These are phyloP conservation scores for Geopyxis carbonaria DNA, from an alignment of 495 filamentous ascomycete genomes.

Conservation along the genomic window DNA sequence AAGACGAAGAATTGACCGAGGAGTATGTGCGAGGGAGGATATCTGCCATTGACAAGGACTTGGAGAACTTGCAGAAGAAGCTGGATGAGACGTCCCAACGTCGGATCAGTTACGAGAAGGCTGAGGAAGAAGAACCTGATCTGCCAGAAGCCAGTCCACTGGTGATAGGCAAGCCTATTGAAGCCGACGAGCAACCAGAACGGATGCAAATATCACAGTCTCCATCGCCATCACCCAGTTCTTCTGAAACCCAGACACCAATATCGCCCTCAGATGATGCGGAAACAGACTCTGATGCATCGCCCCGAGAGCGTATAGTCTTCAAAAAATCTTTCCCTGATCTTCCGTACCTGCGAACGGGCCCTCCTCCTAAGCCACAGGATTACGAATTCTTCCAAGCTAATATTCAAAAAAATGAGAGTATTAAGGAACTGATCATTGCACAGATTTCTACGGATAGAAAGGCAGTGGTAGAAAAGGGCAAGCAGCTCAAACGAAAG, in stretches of 20 bases:
- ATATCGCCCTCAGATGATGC: constrained; percentile 5
- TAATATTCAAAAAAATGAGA: constrained; percentile 16
- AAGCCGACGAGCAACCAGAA: no score
- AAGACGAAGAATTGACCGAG: constrained; percentile 19
- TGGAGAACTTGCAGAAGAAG: constrained; percentile 10
- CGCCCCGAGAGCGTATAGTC: constrained; percentile 2
- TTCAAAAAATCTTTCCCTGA: constrained; percentile 6
- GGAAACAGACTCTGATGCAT: constrained; percentile 17
- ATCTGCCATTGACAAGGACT: constrained; percentile 18
- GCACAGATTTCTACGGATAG: constrained; percentile 20
- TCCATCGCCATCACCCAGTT: constrained; percentile 15
- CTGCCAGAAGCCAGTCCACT: no score
- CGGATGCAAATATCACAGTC: no score
- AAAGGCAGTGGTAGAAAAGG: constrained; percentile 17
- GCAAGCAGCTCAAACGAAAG: constrained; percentile 17
- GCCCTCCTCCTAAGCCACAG: constrained; percentile 16
- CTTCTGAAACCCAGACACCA: constrained; percentile 11
- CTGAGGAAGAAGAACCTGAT: constrained; percentile 10
- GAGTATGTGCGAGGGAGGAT: constrained; percentile 21
- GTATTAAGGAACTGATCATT: constrained; percentile 16
- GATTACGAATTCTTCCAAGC: constrained; percentile 18
- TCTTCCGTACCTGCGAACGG: constrained; percentile 19
- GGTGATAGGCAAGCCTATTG: no score
- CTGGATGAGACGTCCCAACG: constrained; percentile 10
- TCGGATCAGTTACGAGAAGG: background rate